Conservation (phyloP, 139 green algal genomes). For the Ostreobium quekettii region DNA sequence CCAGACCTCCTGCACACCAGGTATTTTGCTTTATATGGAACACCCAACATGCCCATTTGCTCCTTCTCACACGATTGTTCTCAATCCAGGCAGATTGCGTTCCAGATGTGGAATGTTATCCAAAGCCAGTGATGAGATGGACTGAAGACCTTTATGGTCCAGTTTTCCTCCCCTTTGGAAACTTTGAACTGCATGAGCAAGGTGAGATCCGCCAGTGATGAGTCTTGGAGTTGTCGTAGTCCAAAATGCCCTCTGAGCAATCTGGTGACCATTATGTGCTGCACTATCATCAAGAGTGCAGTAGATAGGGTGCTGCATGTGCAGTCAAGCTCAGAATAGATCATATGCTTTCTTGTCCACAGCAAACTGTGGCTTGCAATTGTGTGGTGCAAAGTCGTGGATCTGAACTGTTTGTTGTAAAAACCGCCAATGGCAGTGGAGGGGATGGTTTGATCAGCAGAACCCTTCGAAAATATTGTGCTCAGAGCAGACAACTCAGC, state of each 20-base stretch:
- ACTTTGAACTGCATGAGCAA: slow-evolving; percentile 65
- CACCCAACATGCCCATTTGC: not conserved
- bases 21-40: slow-evolving; percentile 1
- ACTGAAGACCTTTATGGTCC: slow-evolving; percentile 65
- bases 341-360: too few species aligned
- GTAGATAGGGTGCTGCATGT: slow-evolving; percentile 3
- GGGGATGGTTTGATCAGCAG: too few species aligned
- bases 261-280: too few species aligned
- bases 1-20: too few species aligned
- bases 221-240: slow-evolving; percentile 1
- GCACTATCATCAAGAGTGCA: too few species aligned
- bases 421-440: too few species aligned
- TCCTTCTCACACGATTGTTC: not conserved
- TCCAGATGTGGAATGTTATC: slow-evolving; percentile 60
- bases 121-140: slow-evolving; percentile 85
- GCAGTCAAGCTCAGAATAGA: too few species aligned
- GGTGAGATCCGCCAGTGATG: slow-evolving; percentile 35
- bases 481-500: too few species aligned
- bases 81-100: slow-evolving; percentile 30
- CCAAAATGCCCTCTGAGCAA: slow-evolving; percentile 1
- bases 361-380: too few species aligned
- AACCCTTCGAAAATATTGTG: too few species aligned
- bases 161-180: slow-evolving; percentile 50
- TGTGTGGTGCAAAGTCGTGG: too few species aligned
- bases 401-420: too few species aligned